Base-by-base conservation (phyloP, 306 rosid species). In the Cucurbita moschata region DNA sequence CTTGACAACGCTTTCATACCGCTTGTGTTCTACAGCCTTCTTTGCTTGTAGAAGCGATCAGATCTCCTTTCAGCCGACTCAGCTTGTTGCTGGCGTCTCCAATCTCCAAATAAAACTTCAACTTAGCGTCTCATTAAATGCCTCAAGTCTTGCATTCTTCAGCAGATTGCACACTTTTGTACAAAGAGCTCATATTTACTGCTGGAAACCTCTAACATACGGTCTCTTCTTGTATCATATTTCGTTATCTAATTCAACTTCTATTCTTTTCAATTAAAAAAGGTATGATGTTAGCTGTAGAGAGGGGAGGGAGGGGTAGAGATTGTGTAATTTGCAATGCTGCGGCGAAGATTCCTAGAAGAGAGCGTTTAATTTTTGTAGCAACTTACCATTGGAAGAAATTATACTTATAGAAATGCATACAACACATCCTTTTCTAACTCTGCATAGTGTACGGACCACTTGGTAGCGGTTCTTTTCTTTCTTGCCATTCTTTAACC, bases 1-100 rank as follows among this genome's bases (percentile, higher is more conserved):
- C 96, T 94, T 26, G 99, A 94, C 87, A 94, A 94, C 43, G 96
- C 96, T 11, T 94, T 94, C 81, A 91, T 94, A 76, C 99, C 99
- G 23, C 88, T 91, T 30, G 81, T 91, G 63, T 94, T 94, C 91
- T 91, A 84, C 62, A 89, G 96, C 81, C 99, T 94, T 77, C 95
- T 94, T 65, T 89, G 95, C 82, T 80, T 94, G 84, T 94, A 84
- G 86, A 18, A 71, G 23, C 9, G n/a, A 14, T 23, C 30, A 13
- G 5, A 13, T 70, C 74, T 70, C 19, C 60, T 47, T 71, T n/a
- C 54, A 66, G 72, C 38, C 54, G 1, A 40, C 55, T 67, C 40
- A 44, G 56, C 72, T 67, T 23, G 40, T 12, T 43, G 38, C 4
- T 35, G 77, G 80, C 57, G 43, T 53, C 81, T 78, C 74, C 53